Evolutionary conservation across 495 filamentous ascomycete species (phyloP).

Genomic region (Xylona heveae): DNA sequence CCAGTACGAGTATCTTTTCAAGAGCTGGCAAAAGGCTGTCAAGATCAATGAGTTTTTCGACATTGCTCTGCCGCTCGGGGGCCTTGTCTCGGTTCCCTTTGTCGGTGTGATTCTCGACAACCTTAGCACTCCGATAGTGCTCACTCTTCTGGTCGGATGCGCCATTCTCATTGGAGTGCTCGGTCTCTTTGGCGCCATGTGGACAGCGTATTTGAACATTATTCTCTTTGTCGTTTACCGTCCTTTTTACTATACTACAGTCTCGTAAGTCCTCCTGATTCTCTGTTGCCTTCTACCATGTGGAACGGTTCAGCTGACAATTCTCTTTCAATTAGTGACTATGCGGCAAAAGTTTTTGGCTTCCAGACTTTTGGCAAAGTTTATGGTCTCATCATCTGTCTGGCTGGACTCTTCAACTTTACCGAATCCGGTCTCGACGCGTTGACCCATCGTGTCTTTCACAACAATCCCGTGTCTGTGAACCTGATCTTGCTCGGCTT

Average conservation of each 20-base stretch:
- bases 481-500: constrained; percentile 44
- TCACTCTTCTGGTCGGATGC: constrained; percentile 45
- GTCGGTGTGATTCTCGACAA: constrained; percentile 69
- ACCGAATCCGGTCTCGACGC: constrained; percentile 65
- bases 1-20: constrained; percentile 70
- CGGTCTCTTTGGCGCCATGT: constrained; percentile 46
- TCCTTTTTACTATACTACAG: constrained; percentile 57
- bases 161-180: constrained; percentile 65
- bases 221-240: constrained; percentile 59
- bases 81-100: constrained; percentile 67
- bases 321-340: constrained; percentile 34
- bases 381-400: constrained; percentile 83
- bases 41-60: constrained; percentile 75
- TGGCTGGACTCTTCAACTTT: constrained; percentile 76
- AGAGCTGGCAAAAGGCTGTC: constrained; percentile 30
- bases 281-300: not conserved
- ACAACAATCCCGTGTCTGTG: constrained; percentile 54
- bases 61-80: constrained; percentile 68
- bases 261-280: constrained; percentile 25
- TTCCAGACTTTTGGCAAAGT: constrained; percentile 90
- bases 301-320: constrained; percentile 6
- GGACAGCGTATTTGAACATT: constrained; percentile 61
- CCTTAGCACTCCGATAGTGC: constrained; percentile 49
- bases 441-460: constrained; percentile 50
- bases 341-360: constrained; percentile 86